A percentile compares a stretch with the other conserved stretches of the same genome.
phyloP scores from a whole-genome alignment of 306 rosid species.

The Gillenia trifoliata region DNA sequence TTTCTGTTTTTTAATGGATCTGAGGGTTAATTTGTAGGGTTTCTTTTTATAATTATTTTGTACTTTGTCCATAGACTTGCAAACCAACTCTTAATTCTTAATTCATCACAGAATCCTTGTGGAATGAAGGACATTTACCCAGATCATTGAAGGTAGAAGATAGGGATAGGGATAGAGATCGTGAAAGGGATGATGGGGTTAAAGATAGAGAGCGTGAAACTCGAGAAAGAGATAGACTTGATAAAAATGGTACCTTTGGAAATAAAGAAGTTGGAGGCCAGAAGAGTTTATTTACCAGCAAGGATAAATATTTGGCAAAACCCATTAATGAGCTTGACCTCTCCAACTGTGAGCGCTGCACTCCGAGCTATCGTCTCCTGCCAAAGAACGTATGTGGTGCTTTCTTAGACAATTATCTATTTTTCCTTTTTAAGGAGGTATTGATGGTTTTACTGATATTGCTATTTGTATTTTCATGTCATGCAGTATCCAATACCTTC shows the following conservation, averaged over 20 bases:
- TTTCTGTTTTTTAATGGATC: not conserved
- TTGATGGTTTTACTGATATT: constrained; percentile 15
- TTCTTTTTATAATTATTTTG: constrained; percentile 3
- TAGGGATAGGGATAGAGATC: constrained; percentile 62
- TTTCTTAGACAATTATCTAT: constrained; percentile 8
- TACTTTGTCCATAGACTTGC: constrained; percentile 1
- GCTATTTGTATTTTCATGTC: constrained; percentile 14
- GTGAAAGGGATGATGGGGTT: constrained; percentile 60
- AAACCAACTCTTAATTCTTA: constrained; percentile 7
- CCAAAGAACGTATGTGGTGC: constrained; percentile 69
- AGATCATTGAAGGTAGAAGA: constrained; percentile 75
- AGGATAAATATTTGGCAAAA: constrained; percentile 84
- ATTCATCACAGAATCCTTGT: constrained; percentile 63
- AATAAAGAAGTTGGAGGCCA: constrained; percentile 69
- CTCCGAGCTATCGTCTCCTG: constrained; percentile 93
- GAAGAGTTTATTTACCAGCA: constrained; percentile 69
- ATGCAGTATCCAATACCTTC: constrained; percentile 86
- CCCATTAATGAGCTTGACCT: constrained; percentile 98
- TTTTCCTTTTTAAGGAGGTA: constrained; percentile 2
- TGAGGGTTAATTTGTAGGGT: constrained; percentile 1
- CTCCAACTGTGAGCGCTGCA: constrained; percentile 91
- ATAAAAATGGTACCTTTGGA: constrained; percentile 35
- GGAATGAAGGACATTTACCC: constrained; percentile 68
- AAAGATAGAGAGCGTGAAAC: constrained; percentile 78
- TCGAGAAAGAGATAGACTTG: constrained; percentile 70